These are phyloP conservation scores for Isatis lusitanica DNA, from an alignment of 441 rosid genomes.

Conservation along the genomic window DNA sequence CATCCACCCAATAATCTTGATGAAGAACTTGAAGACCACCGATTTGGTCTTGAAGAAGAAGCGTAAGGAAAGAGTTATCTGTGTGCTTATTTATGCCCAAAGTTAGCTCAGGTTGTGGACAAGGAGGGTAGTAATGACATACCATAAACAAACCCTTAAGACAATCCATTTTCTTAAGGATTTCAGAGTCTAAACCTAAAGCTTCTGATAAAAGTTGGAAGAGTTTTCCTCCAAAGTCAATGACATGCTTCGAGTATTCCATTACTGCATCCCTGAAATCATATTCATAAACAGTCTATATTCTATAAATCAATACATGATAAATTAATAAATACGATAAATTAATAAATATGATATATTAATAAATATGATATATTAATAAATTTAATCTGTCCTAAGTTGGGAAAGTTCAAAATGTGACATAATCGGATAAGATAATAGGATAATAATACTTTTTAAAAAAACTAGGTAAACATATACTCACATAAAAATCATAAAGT, in stretches of 20 bases:
- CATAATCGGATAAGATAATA: too few relatives aligned
- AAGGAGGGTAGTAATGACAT: conserved; percentile 52
- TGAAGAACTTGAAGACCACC: conserved; percentile 53
- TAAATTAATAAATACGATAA: too few relatives aligned
- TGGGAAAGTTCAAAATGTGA: too few relatives aligned
- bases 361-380: too few relatives aligned
- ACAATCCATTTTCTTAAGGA: conserved; percentile 33
- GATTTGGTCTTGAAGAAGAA: conserved; percentile 58
- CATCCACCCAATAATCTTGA: conserved; percentile 47
- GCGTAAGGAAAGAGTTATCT: conserved; percentile 45
- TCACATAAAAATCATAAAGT: too few relatives aligned
- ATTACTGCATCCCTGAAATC: conserved; percentile 19
- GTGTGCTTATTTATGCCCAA: conserved; percentile 45
- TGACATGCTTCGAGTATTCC: conserved; percentile 10
- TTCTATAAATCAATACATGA: too few relatives aligned
- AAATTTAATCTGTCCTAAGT: too few relatives aligned
- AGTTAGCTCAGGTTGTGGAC: conserved; percentile 55
- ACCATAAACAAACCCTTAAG: conserved; percentile 28
- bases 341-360: too few relatives aligned
- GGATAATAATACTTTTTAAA: too few relatives aligned
- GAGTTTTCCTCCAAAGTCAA: conserved; percentile 6
- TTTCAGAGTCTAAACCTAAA: conserved; percentile 34
- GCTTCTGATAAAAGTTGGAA: conserved; percentile 41
- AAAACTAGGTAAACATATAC: too few relatives aligned
- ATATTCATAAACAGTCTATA: not conserved